Base-by-base conservation (phyloP, 2,329 filamentous ascomycete species). In the Ascosphaera aggregata region DNA sequence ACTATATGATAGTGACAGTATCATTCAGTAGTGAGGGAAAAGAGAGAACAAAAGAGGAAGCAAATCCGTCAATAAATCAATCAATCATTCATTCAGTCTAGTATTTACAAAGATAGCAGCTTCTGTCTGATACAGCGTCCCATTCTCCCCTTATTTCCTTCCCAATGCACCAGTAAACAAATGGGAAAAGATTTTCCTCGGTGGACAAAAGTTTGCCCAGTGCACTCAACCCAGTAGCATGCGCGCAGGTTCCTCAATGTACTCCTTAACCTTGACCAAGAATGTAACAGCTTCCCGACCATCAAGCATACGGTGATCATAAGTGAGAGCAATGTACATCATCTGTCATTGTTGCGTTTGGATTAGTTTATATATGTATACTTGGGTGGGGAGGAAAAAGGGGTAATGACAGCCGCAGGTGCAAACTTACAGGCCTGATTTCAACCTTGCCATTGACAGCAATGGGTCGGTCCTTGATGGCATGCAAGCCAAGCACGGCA, bases 271-370 rank as follows among this genome's bases (percentile, higher is more conserved):
- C 71, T 92, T 93, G 44, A 95, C 78, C 48, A 95, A 66, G 69
- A 95, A 95, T 44, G 86, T 89, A 32, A 93, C 84, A 36, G 86
- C 89, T 64, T 95, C 86, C 55, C 86, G 74, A 38, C 89, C 89
- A 57, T 95, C 89, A 18, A 98, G 67, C 38, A 98, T 72, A 54
- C 89, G 80, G 63, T 98, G 89, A 57, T 98, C 89, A 55, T 98
- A 98, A 11, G 89, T 98, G 43, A 98, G 69, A 34, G 89, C 89
- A 46, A 98, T 71, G 60, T 93, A 95, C 89, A 98, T 98, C 84
- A 98, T 95, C 62, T 71, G 44, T 19, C 27, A 39, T 39, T n/a
- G n/a, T n/a, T n/a, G n/a, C n/a, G n/a, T n/a, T n/a, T n/a, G n/a
- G n/a, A n/a, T n/a, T n/a, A 18, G 15, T n/a, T 30, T 4, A 17